Percentiles rank a stretch among this genome's conserved stretches.
Evolutionary conservation across 2,329 filamentous ascomycete genomes (phyloP).

Genomic region (Arachnomyces sp.): DNA sequence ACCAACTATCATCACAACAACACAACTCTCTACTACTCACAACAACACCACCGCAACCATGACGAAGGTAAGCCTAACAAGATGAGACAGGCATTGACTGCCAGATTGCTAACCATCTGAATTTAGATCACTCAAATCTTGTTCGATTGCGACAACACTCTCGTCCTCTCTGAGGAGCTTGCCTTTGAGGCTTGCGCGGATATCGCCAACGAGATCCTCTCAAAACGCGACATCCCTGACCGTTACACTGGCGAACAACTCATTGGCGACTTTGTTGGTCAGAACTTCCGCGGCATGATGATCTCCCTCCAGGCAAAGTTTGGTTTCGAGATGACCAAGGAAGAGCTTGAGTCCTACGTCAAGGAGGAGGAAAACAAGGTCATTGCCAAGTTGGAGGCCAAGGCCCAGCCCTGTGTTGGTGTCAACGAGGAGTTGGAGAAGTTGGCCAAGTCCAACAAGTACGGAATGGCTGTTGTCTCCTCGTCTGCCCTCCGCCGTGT

Average conservation of each 20-base stretch:
- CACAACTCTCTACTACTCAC: not conserved
- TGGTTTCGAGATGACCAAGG: conserved; percentile 58
- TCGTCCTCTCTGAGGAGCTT: conserved; percentile 82
- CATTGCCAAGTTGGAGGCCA: conserved; percentile 65
- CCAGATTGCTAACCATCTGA: not conserved
- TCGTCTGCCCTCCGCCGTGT: conserved; percentile 73
- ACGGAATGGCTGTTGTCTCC: conserved; percentile 71
- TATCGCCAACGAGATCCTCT: conserved; percentile 78
- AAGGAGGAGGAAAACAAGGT: conserved; percentile 71
- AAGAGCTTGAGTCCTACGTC: conserved; percentile 67
- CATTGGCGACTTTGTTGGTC: conserved; percentile 80
- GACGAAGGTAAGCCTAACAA: conserved; percentile 5
- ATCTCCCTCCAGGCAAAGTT: conserved; percentile 64
- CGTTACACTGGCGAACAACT: conserved; percentile 72
- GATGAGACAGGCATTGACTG: conserved; percentile 9
- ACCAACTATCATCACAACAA: not conserved
- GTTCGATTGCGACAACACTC: conserved; percentile 77
- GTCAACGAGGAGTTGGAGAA: conserved; percentile 60
- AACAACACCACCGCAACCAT: conserved; percentile 2
- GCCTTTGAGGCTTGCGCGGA: conserved; percentile 88
- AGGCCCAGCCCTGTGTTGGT: conserved; percentile 59
- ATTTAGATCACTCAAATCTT: conserved; percentile 59
- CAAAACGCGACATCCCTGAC: conserved; percentile 53
- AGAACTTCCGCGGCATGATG: conserved; percentile 94
- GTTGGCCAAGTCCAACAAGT: conserved; percentile 54